Evolutionary conservation across 1,284 basidiomycete genomes (phyloP).

Genomic region (Sanguinoderma infundibulare): DNA sequence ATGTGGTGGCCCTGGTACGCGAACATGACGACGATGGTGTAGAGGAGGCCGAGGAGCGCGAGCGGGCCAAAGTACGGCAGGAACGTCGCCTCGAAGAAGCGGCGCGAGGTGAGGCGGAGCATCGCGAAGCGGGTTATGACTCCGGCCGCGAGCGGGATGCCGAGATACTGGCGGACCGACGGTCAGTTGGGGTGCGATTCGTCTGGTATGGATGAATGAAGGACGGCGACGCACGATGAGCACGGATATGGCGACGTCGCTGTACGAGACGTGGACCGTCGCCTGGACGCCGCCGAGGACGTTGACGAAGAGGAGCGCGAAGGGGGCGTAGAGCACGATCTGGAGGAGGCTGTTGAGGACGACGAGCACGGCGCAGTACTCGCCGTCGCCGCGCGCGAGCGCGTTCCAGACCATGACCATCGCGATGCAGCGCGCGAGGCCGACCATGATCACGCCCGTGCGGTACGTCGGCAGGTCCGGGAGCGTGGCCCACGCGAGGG

Average conservation of each 20-base stretch:
- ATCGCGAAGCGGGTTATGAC: constrained; percentile 68
- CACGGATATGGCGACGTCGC: constrained; percentile 75
- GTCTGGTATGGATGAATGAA: background rate
- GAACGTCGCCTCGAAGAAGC: constrained; percentile 62
- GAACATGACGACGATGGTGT: constrained; percentile 80
- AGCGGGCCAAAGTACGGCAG: constrained; percentile 73
- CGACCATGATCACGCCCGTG: constrained; percentile 61
- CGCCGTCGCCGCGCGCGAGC: constrained; percentile 74
- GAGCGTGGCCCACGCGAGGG: constrained; percentile 82
- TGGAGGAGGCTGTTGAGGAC: constrained; percentile 71
- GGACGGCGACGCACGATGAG: constrained; percentile 56
- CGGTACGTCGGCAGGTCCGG: constrained; percentile 75
- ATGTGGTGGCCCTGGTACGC: constrained; percentile 70
- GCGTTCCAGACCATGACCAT: constrained; percentile 90
- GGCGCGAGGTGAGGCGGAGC: constrained; percentile 50
- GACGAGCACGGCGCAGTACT: constrained; percentile 81
- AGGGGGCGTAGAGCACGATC: constrained; percentile 80
- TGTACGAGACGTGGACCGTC: constrained; percentile 64
- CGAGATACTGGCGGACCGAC: constrained; percentile 65
- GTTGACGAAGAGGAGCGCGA: constrained; percentile 79
- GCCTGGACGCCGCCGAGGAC: constrained; percentile 49
- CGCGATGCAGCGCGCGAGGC: constrained; percentile 66
- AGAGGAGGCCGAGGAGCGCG: constrained; percentile 75
- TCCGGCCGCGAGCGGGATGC: constrained; percentile 72
- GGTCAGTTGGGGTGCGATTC: background rate